Base-by-base conservation (phyloP, 1,284 basidiomycete genomes). In the Sporisorium iseilematis-ciliati region DNA sequence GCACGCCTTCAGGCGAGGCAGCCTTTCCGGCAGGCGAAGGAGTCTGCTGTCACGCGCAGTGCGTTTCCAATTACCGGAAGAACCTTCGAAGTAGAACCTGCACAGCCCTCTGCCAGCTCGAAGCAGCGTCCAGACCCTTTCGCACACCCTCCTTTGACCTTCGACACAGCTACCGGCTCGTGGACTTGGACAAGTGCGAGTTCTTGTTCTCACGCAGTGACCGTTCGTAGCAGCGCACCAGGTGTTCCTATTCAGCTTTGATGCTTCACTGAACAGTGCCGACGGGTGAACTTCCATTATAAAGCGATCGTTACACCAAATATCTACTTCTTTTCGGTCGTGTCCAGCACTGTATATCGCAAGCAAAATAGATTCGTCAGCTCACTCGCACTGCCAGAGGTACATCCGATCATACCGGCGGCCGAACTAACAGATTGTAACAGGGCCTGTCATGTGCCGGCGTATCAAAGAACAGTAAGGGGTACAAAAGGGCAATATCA, bases 241-340 rank as follows among this genome's bases (percentile, higher is more conserved):
- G 29, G 51, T 33, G 33, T 54, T 20, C 49, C 55, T 8, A 49
- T 65, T 20, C 33, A 38, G 12, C 55, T 57, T n/a, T 65, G 60
- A 56, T 42, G 38, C 21, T 31, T 16, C 21, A 16, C 0, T 14
- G 18, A 7, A 29, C 12, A 6, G 23, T 4, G 11, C 21, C 20
- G 5, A 21, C 4, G 7, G 6, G 1, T 18, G 5, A 20, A 11
- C 7, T 6, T 31, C 53, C 41, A 21, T 29, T 55, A 12, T 11
- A 49, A 25, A 8, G 20, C n/a, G 11, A 23, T 31, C 10, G 21
- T 38, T 20, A 46, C 42, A 38, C 16, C 21, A 0, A 46, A 16
- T 4, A 38, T 64, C 59, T 65, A 78, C 52, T 74, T 80, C 60
- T 79, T 80, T 16, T 80, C 79, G 35, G 75, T 45, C n/a, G 77